Evolutionary conservation across 306 rosid genomes (phyloP).

Genomic region (Cucurbita moschata): DNA sequence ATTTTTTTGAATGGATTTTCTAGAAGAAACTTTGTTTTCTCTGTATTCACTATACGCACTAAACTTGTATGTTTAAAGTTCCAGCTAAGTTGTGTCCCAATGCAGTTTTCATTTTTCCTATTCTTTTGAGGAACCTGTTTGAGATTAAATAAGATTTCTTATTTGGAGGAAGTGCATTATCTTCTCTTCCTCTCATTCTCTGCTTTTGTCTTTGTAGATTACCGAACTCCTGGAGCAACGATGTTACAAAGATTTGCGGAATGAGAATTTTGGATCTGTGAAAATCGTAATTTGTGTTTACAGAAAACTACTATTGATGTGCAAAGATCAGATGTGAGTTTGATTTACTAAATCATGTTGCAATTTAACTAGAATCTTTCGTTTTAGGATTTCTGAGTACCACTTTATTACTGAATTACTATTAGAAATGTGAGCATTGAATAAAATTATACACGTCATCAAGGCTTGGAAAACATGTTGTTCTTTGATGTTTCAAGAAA

Average conservation of each 20-base stretch:
- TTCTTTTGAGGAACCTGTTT: background rate
- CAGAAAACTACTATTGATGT: constrained; percentile 51
- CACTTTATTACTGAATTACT: background rate
- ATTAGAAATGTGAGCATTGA: background rate
- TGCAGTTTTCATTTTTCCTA: background rate
- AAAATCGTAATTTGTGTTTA: constrained; percentile 56
- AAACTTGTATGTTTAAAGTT: background rate
- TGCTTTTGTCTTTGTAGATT: constrained; percentile 41
- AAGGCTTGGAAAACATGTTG: background rate
- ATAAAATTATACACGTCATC: background rate
- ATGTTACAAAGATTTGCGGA: constrained; percentile 80
- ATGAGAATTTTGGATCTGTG: constrained; percentile 57
- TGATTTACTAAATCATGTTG: constrained; percentile 4
- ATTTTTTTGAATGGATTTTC: background rate
- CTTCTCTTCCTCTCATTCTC: constrained; percentile 12
- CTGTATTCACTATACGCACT: background rate
- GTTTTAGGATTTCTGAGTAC: background rate
- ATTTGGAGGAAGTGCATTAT: background rate
- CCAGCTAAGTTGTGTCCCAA: background rate
- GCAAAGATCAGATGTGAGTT: constrained; percentile 92
- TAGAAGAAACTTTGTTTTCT: background rate
- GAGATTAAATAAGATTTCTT: background rate
- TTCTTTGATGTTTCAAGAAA: background rate
- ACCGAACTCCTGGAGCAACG: constrained; percentile 63
- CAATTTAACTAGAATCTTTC: background rate